Evolutionary conservation across 306 rosid genomes (phyloP).

Genomic region (Vicia villosa): DNA sequence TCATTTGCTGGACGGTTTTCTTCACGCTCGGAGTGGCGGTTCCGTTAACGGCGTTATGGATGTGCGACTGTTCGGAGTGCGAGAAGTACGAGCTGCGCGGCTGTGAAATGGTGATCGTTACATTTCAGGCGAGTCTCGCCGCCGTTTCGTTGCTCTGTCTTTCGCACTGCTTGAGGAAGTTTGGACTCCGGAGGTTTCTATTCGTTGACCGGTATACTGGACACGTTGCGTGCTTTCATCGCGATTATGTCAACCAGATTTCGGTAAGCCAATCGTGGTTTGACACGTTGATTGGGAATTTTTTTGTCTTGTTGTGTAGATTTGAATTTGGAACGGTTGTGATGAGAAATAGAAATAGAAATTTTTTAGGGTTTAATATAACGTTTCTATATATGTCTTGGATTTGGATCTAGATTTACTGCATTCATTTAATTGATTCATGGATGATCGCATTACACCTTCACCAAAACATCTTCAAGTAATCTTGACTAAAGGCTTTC

Average conservation of each 20-base stretch:
- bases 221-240: constrained; percentile 48
- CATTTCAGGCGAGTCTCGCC: constrained; percentile 73
- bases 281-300: neutral
- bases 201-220: constrained; percentile 66
- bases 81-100: constrained; percentile 49
- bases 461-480: too few relatives aligned
- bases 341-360: neutral
- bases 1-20: constrained; percentile 59
- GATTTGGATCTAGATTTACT: neutral
- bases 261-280: constrained; percentile 40
- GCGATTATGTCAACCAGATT: constrained; percentile 61
- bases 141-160: constrained; percentile 75
- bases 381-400: neutral
- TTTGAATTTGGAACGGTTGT: neutral
- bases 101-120: constrained; percentile 64
- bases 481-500: too few relatives aligned
- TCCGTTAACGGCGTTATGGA: constrained; percentile 52
- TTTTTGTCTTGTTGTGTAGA: neutral
- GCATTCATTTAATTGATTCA: neutral
- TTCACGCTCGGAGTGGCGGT: constrained; percentile 46
- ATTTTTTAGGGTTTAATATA: constrained; percentile 12
- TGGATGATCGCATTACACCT: too few relatives aligned
- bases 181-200: constrained; percentile 71
- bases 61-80: constrained; percentile 49
- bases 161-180: constrained; percentile 61